Conservation (phyloP, 2,329 filamentous ascomycete species). For the Fusarium sulawesiense region DNA sequence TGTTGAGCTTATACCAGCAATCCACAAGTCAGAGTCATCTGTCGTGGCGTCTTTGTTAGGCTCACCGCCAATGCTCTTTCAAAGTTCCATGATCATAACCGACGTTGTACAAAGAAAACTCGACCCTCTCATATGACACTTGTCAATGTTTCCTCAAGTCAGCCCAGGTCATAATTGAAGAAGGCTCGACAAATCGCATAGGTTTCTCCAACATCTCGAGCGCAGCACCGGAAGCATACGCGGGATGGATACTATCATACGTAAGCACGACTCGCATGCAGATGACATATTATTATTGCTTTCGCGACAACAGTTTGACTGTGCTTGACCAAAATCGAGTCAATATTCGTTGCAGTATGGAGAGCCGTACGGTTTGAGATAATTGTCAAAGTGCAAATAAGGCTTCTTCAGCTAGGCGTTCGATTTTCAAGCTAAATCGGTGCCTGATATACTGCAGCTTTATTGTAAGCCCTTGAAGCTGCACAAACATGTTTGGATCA, state of each 20-base stretch:
- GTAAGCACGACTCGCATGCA: background rate
- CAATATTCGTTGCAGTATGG: background rate
- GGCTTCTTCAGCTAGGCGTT: background rate
- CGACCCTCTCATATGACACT: background rate
- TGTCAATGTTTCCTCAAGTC: background rate
- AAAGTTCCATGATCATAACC: background rate
- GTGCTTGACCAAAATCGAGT: background rate
- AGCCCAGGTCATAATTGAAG: background rate
- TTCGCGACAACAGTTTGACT: background rate
- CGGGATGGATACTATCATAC: background rate
- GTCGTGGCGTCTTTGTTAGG: background rate
- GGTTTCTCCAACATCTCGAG: background rate
- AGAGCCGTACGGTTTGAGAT: background rate
- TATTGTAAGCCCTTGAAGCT: background rate
- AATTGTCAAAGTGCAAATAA: background rate
- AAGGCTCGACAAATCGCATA: background rate
- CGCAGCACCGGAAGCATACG: background rate
- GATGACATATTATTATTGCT: background rate
- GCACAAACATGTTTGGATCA: background rate
- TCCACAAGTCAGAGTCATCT: background rate
- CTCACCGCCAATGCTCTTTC: background rate
- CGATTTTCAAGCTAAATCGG: background rate
- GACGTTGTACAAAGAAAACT: background rate
- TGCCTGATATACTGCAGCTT: background rate
- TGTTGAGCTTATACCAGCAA: background rate